Base-by-base conservation (phyloP, 148 eudicot species). In the Rhododendron williamsianum region DNA sequence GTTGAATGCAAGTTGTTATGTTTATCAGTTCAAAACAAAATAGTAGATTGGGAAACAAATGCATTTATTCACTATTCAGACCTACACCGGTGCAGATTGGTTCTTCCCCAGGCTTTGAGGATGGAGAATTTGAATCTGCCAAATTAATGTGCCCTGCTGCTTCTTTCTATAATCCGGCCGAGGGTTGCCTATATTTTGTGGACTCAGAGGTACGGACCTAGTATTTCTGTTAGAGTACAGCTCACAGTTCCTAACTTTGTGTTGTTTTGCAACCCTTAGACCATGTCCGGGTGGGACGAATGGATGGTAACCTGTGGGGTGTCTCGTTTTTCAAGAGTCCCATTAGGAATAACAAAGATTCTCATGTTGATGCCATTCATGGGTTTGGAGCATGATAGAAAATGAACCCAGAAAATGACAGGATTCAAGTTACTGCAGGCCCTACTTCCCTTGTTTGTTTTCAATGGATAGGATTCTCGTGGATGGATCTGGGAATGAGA, bases 81-180 rank as follows among this genome's bases (percentile, higher is more conserved):
- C 90, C 86, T 88, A 86, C 72, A 27, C 46, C 80, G 85, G 46
- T 84, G 85, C 95, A 97, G 99, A 97, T 97, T 86, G 99, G 99
- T 89, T 93, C 96, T 86, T 94, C 93, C 89, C 99, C 99, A 85
- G 99, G 99, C 84, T 95, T 93, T 86, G 98, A 97, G 87, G 99
- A 97, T 91, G 98, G 98, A 81, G 98, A 97, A 45, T 97, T 97
- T 91, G 98, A 97, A 81, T 88, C 77, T 69, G 93, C 98, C 52
- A 93, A 92, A 88, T 82, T 97, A 81, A 89, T 88, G 92, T 90
- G 99, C 78, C 99, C 99, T 83, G 98, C 98, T 80, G 98, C 94
- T 90, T 95, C 95, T 43, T 93, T 91, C 86, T 97, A 95, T 89
- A 82, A 91, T 87, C 88, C 89, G 86, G 81, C 88, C 51, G 94